These are phyloP conservation scores for Pseudonectria foliicola DNA, from an alignment of 2,329 filamentous ascomycete genomes.

Conservation along the genomic window DNA sequence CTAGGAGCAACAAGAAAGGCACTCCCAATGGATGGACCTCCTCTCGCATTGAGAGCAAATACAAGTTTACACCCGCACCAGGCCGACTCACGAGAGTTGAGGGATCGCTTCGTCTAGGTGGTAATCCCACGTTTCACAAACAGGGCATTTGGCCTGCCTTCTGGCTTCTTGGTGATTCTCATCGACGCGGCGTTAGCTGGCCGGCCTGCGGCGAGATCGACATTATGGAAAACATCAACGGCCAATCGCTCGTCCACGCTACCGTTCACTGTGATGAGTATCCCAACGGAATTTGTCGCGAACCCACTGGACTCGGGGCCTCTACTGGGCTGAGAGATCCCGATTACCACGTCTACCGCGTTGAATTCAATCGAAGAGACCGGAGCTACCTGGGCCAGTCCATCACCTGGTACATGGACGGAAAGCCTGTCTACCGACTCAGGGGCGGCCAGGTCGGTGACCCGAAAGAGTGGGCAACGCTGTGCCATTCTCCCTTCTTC, in stretches of 20 bases:
- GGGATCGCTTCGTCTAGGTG: conserved; percentile 40
- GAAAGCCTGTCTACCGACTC: conserved; percentile 35
- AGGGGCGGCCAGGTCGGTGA: conserved; percentile 38
- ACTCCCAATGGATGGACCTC: conserved; percentile 44
- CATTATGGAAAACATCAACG: conserved; percentile 50
- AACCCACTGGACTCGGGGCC: conserved; percentile 37
- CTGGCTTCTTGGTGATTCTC: conserved; percentile 47
- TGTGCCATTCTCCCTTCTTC: conserved; percentile 44
- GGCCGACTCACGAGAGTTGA: conserved; percentile 42
- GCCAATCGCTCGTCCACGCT: conserved; percentile 37
- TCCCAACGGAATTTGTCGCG: conserved; percentile 43
- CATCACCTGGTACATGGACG: conserved; percentile 46
- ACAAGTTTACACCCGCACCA: conserved; percentile 36
- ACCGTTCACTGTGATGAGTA: conserved; percentile 44
- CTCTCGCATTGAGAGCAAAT: conserved; percentile 44
- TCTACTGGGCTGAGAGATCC: conserved; percentile 30
- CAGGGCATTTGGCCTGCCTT: conserved; percentile 54
- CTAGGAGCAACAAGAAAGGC: conserved; percentile 28
- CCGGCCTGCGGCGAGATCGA: conserved; percentile 50
- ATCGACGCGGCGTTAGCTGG: conserved; percentile 43
- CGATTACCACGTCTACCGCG: conserved; percentile 42
- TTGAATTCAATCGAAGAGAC: conserved; percentile 42
- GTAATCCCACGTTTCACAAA: conserved; percentile 33
- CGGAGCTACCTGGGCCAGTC: conserved; percentile 39
- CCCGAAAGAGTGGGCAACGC: conserved; percentile 38